phyloP scores from a whole-genome alignment of 129 eudicot genomes.

The Rutidosis leptorrhynchoides region DNA sequence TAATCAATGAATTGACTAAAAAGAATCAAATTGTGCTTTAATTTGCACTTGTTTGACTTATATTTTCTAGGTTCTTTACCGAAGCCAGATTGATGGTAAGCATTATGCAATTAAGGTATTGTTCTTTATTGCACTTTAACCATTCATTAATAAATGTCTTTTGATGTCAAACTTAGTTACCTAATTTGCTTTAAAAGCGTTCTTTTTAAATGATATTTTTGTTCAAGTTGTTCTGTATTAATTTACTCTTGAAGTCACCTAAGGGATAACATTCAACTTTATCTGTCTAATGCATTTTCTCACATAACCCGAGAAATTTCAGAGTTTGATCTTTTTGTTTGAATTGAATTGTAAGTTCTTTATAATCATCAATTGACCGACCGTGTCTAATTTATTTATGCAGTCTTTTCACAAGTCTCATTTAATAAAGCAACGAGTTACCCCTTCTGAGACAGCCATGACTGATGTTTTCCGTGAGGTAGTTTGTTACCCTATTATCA shows the following conservation, averaged over 20 bases:
- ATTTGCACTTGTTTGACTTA: slow-evolving; percentile 4
- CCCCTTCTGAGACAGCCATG: slow-evolving; percentile 97
- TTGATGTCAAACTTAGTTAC: background rate
- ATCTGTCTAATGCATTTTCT: background rate
- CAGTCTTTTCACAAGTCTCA: slow-evolving; percentile 98
- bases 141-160: background rate
- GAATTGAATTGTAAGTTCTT: background rate
- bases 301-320: background rate
- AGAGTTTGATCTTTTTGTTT: slow-evolving; percentile 20
- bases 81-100: slow-evolving; percentile 73
- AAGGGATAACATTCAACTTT: slow-evolving; percentile 7
- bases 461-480: slow-evolving; percentile 95
- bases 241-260: slow-evolving; percentile 1
- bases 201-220: background rate
- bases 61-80: slow-evolving; percentile 68
- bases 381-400: slow-evolving; percentile 26
- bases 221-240: background rate
- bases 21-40: too few relatives aligned
- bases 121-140: slow-evolving; percentile 8
- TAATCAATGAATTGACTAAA: too few relatives aligned
- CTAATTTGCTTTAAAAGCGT: slow-evolving; percentile 7
- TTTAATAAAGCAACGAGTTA: slow-evolving; percentile 72
- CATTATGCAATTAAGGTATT: slow-evolving; percentile 93
- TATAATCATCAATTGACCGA: background rate
- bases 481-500: slow-evolving; percentile 18